Evolutionary conservation across 129 eudicot species (phyloP).

Genomic region (Saposhnikovia divaricata): DNA sequence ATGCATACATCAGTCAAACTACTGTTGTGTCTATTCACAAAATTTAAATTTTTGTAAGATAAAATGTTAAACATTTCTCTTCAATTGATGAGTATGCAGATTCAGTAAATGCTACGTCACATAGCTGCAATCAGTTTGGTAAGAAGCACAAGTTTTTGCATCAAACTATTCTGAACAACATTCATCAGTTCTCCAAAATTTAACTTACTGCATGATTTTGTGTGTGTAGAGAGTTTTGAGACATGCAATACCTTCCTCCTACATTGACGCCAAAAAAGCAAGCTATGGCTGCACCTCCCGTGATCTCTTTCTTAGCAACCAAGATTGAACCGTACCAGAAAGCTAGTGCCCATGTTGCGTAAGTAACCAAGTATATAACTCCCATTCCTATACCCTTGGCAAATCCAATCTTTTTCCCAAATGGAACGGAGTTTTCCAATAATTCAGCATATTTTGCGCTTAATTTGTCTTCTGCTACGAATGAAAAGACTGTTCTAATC

Average conservation of each 20-base stretch:
- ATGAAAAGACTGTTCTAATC: slow-evolving; percentile 72
- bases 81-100: not conserved
- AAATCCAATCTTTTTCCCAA: slow-evolving; percentile 70
- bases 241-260: slow-evolving; percentile 57
- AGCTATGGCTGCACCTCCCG: slow-evolving; percentile 73
- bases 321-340: slow-evolving; percentile 83
- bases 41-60: not conserved
- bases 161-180: not conserved
- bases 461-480: slow-evolving; percentile 62
- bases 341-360: slow-evolving; percentile 84
- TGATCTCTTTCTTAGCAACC: slow-evolving; percentile 37
- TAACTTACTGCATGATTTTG: not conserved
- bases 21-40: not conserved
- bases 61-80: not conserved
- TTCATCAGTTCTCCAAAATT: not conserved
- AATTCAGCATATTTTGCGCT: slow-evolving; percentile 42
- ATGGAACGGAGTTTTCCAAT: slow-evolving; percentile 45
- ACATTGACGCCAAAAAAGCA: slow-evolving; percentile 88
- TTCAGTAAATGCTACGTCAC: not conserved
- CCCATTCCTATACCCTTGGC: slow-evolving; percentile 79
- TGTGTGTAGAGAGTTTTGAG: not conserved
- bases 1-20: not conserved
- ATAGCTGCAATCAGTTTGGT: not conserved
- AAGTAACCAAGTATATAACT: slow-evolving; percentile 71
- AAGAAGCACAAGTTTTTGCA: not conserved